Evolutionary conservation across 192 early-diverging fungal species (phyloP), one percentile per base, ranked within the genome.

Genomic region (Podila epicladia): DNA sequence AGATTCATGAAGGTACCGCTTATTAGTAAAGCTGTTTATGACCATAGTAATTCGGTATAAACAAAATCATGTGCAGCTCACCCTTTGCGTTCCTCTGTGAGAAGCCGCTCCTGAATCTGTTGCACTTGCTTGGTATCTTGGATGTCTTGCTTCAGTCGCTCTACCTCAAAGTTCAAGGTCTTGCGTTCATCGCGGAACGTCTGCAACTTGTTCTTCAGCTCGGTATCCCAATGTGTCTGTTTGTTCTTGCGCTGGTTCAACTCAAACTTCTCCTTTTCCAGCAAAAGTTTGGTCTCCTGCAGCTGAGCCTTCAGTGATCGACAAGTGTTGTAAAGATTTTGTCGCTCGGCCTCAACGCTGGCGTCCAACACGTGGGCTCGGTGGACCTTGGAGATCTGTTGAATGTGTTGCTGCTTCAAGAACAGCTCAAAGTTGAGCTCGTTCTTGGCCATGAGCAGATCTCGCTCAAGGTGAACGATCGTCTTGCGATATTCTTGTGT

Each of bases 361-460:
- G 73, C 87, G 74, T 90, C 89, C 35, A 87, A 68, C 4, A 90
- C 83, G 74, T 88, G 89, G 31, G 88, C 86, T 22, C 83, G 83
- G 69, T 90, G 86, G 5, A 90, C 74, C 60, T 85, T 72, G 22
- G 85, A 86, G 51, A 90, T 90, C 55, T 90, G 89, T 67, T 90
- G 89, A 9, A 90, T 74, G 48, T 90, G 87, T 31, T 90, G 89
- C 59, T 90, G 89, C 62, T 88, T 87, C 45, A 90, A 72, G 63
- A 88, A 90, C 19, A 90, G 62, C 69, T 90, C 89, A 80, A 90
- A 90, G 33, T 88, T 90, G 29, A 90, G 74, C 55, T 90, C 89
- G 37, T 90, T 90, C 65, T 85, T 73, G 8, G 88, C 64, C 29
- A 90, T 55, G 37, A 90, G 66, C 20, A 90, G 74, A 48, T 90